These are phyloP conservation scores for Plantago major DNA, from an alignment of 257 asterid genomes.

Conservation along the genomic window DNA sequence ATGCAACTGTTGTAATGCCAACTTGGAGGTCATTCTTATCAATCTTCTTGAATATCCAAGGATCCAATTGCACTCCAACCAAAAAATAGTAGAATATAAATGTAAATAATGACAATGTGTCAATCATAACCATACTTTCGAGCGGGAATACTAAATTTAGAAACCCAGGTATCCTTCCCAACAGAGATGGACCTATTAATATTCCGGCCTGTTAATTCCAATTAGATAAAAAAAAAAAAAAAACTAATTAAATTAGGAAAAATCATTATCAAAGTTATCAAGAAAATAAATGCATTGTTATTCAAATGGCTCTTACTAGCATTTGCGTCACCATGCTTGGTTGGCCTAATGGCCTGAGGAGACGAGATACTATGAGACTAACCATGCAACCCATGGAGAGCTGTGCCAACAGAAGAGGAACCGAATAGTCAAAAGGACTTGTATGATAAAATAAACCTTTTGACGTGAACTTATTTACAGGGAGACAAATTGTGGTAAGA, in stretches of 20 bases:
- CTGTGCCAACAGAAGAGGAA: slow-evolving; percentile 33
- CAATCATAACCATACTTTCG: slow-evolving; percentile 26
- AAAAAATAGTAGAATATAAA: slow-evolving; percentile 38
- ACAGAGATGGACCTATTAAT: slow-evolving; percentile 31
- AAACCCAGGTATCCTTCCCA: slow-evolving; percentile 31
- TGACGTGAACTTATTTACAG: slow-evolving; percentile 22
- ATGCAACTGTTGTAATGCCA: slow-evolving; percentile 26
- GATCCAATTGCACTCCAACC: slow-evolving; percentile 48
- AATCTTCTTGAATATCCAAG: slow-evolving; percentile 31
- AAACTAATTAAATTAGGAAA: neutral
- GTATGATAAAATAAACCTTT: slow-evolving; percentile 22
- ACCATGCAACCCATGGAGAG: slow-evolving; percentile 24
- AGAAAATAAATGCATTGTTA: neutral
- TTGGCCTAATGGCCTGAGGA: slow-evolving; percentile 38
- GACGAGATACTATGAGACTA: slow-evolving; percentile 20
- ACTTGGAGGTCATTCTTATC: slow-evolving; percentile 27
- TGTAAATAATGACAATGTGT: slow-evolving; percentile 27
- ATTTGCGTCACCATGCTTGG: slow-evolving; percentile 35
- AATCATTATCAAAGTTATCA: neutral
- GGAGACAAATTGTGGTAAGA: slow-evolving; percentile 25
- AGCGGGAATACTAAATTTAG: slow-evolving; percentile 21
- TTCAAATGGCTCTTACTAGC: slow-evolving; percentile 21
- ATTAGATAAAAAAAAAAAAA: neutral
- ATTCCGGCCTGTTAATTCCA: slow-evolving; percentile 22
- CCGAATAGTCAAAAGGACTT: slow-evolving; percentile 28